phyloP scores from a whole-genome alignment of 441 rosid genomes.

The Sinapis alba region DNA sequence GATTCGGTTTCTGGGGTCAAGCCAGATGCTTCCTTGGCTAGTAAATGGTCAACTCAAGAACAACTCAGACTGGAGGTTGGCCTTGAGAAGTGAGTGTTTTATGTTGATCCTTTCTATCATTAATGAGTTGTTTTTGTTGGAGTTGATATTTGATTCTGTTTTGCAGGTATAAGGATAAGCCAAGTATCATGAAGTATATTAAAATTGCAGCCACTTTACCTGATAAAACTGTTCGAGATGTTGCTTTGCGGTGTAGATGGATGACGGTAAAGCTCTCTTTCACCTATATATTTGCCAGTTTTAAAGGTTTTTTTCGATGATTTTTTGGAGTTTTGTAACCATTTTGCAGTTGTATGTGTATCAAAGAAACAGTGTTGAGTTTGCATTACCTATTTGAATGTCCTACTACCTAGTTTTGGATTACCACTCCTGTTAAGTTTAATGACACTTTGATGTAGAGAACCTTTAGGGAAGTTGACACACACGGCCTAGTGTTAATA shows the following conservation, averaged over 20 bases:
- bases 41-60: slow-evolving; percentile 87
- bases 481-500: too few species aligned
- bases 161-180: slow-evolving; percentile 67
- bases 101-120: not conserved
- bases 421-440: not conserved
- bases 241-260: slow-evolving; percentile 98
- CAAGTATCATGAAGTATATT: slow-evolving; percentile 80
- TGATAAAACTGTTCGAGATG: slow-evolving; percentile 91
- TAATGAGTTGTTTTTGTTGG: not conserved
- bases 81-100: slow-evolving; percentile 56
- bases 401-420: not conserved
- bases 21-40: slow-evolving; percentile 70
- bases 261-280: slow-evolving; percentile 62
- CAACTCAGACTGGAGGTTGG: slow-evolving; percentile 80
- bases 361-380: not conserved
- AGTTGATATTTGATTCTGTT: slow-evolving; percentile 1
- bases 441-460: not conserved
- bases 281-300: slow-evolving; percentile 15
- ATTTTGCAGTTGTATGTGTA: slow-evolving; percentile 11
- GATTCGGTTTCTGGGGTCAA: slow-evolving; percentile 60
- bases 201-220: slow-evolving; percentile 84
- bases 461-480: slow-evolving; percentile 5
- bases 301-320: not conserved
- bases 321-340: not conserved
- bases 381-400: not conserved